Evolutionary conservation across 129 eudicot species (phyloP).

Genomic region (Mikania micrantha): DNA sequence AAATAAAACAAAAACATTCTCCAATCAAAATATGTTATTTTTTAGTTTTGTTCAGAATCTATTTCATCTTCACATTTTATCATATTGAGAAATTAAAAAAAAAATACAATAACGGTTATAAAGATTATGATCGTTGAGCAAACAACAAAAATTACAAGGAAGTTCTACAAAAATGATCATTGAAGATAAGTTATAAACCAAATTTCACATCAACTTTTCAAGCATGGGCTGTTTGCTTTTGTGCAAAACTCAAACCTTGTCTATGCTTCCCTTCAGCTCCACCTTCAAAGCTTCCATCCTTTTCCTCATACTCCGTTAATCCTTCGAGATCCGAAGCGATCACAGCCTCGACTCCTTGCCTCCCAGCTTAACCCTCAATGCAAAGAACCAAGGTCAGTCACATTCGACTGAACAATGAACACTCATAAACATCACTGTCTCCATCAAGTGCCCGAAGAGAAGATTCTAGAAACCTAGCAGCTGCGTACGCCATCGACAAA

Average conservation of each 20-base stretch:
- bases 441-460: constrained; percentile 84
- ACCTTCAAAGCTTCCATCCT: constrained; percentile 63
- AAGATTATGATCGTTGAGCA: too few relatives aligned
- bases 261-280: constrained; percentile 78
- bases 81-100: too few relatives aligned
- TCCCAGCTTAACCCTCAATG: constrained; percentile 79
- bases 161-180: constrained; percentile 38
- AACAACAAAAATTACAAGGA: constrained; percentile 16
- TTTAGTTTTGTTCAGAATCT: too few relatives aligned
- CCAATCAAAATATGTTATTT: too few relatives aligned
- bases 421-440: constrained; percentile 73
- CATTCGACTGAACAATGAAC: constrained; percentile 59
- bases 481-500: constrained; percentile 88
- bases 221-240: constrained; percentile 60
- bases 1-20: too few relatives aligned
- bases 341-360: constrained; percentile 63
- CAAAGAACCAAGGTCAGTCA: constrained; percentile 80
- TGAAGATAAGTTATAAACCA: constrained; percentile 9
- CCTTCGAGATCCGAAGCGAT: constrained; percentile 64
- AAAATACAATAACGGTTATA: too few relatives aligned
- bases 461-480: constrained; percentile 82
- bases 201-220: constrained; percentile 26
- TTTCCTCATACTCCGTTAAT: constrained; percentile 64
- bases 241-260: constrained; percentile 60
- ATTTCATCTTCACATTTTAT: too few relatives aligned